Base-by-base conservation (phyloP, 352 stramenopile species). In the Achlya hypogyna region DNA sequence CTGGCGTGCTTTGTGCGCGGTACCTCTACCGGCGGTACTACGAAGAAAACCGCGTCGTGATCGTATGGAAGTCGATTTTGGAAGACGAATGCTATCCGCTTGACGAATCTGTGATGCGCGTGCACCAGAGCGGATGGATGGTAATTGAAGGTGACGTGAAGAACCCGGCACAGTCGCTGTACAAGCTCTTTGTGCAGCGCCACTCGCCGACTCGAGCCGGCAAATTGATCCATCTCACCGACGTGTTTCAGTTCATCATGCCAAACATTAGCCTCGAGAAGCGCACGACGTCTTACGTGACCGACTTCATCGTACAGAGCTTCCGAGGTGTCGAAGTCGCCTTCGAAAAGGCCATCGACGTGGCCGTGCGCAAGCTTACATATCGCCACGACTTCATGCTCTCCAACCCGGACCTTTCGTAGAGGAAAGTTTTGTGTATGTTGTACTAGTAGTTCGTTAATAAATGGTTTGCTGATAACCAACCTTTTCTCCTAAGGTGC, bases 241-340 rank as follows among this genome's bases (percentile, higher is more conserved):
- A 67, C 27, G 60, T 67, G 18, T 67, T 67, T 23, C 60, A 67
- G 32, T 67, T 67, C 42, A 67, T 67, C 47, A 67, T 67, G 60
- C 60, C 60, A 22, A 67, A 67, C 47, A 67, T 67, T 27, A 38
- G 10, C 10, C 51, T 67, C 45, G 60, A 67, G 51, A 67, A 67
- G 60, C 60, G 60, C 3, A 67, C 60, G 42, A 67, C 60, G 18
- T 25, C 23, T 18, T 59, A 67, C 60, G 60, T 67, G 14, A 67
- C 60, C 18, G 51, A 67, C 32, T 67, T 67, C 35, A 67, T 67
- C 60, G 60, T 67, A 2, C 51, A 67, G 14, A 59, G 42, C 29
- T 67, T 67, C 32, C 60, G 60, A 12, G 51, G 51, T 23, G 60
- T 67, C 25, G 60, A 67, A 58, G 60, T 60, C 45, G 60, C 60